These are phyloP conservation scores for Macrotyloma uniflorum DNA, from an alignment of 306 rosid genomes.

Conservation along the genomic window DNA sequence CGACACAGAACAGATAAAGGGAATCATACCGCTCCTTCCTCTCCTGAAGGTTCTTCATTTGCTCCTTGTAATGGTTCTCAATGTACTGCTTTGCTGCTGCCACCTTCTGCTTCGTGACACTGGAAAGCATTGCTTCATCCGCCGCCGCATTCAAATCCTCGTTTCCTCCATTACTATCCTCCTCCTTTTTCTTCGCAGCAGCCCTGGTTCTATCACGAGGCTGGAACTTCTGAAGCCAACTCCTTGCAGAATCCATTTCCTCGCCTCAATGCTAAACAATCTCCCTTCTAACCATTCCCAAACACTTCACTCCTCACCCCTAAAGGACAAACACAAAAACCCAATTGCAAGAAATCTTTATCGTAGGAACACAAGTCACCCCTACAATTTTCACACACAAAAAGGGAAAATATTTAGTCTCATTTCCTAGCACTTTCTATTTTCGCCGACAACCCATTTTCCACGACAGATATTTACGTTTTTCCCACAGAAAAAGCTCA, in stretches of 20 bases:
- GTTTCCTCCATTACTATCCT: slow-evolving; percentile 38
- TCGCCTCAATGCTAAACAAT: slow-evolving; percentile 38
- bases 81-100: slow-evolving; percentile 95
- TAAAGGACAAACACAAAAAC: not conserved
- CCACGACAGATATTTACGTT: not conserved
- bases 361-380: slow-evolving; percentile 25
- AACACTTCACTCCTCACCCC: slow-evolving; percentile 35
- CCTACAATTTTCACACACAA: slow-evolving; percentile 2
- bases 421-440: not conserved
- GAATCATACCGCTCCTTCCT: slow-evolving; percentile 84
- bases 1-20: not conserved
- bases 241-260: slow-evolving; percentile 90
- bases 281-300: slow-evolving; percentile 39
- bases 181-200: slow-evolving; percentile 74
- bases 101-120: slow-evolving; percentile 83
- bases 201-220: slow-evolving; percentile 71
- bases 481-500: not conserved
- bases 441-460: slow-evolving; percentile 1
- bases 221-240: slow-evolving; percentile 90
- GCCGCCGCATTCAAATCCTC: slow-evolving; percentile 42
- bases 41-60: slow-evolving; percentile 92
- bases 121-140: slow-evolving; percentile 79
- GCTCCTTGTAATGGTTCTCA: slow-evolving; percentile 98
- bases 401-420: not conserved
- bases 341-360: slow-evolving; percentile 29